Base-by-base conservation (phyloP, 2,329 filamentous ascomycete species). In the Leptographium radiaticola region DNA sequence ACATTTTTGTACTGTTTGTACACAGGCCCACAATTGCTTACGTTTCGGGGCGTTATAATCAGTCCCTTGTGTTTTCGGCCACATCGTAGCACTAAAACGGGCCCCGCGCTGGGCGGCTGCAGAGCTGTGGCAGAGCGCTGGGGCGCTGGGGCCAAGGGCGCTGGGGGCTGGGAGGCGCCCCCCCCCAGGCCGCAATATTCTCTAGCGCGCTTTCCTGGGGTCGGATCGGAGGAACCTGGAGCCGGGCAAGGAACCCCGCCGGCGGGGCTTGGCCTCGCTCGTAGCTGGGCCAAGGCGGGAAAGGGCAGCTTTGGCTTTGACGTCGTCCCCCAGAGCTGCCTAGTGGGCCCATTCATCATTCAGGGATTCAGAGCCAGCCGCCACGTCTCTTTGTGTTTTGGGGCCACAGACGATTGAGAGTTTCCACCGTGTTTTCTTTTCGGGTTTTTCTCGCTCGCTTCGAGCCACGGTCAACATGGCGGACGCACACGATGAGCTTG, bases 241-340 rank as follows among this genome's bases (percentile, higher is more conserved):
- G 36, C 51, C 55, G 56, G 46, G 13, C n/a, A 48, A 3, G 10
- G n/a, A 16, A 16, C 36, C n/a, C 18, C 48, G n/a, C 20, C 9
- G 30, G 25, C 36, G 48, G 36, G 48, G 36, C 48, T 25, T 25
- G 2, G 25, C 25, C 25, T 25, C 25, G 3, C 30, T 11, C 48
- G 1, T 39, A 42, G 48, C 48, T 34, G 16, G 38, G 18, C 13
- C 36, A 30, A n/a, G 11, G 25, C 25, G 25, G 25, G 25, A 25
- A 25, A 25, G 25, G 25, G 25, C 25, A 25, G 25, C 25, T 25
- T 25, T 25, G 25, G 25, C 25, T 52, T 57, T 57, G 53, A 56
- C 56, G 56, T 56, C 51, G 53, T 44, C 56, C 47, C 47, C 13
- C 38, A 54, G 39, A 56, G 56, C 51, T 57, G 56, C 56, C 56